Evolutionary conservation across 164 flowering plant genomes (phyloP).

Genomic region (Cinnamomum chago): DNA sequence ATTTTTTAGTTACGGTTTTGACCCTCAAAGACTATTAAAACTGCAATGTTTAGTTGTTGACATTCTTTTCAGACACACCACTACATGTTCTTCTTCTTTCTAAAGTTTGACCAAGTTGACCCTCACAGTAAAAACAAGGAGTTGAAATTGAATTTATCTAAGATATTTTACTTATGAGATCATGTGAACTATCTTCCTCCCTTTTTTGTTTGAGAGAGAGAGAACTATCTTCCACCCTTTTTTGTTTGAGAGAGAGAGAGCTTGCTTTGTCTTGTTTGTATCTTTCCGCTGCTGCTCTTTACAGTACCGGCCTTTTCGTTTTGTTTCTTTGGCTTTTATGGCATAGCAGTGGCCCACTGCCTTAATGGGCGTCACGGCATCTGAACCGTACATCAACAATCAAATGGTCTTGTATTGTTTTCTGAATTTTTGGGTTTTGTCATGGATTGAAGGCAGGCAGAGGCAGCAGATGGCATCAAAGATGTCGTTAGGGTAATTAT

Average conservation of each 20-base stretch:
- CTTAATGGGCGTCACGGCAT: background rate
- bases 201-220: background rate
- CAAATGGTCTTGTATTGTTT: background rate
- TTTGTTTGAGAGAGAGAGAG: background rate
- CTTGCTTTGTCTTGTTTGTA: background rate
- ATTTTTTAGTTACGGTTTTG: too few species aligned
- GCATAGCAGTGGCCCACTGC: background rate
- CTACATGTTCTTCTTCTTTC: background rate
- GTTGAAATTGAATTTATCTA: background rate
- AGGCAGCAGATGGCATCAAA: background rate
- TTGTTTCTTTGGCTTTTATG: background rate
- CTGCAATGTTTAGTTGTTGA: too few species aligned
- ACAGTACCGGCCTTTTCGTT: background rate
- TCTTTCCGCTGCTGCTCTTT: background rate
- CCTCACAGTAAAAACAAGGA: background rate
- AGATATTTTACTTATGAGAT: background rate
- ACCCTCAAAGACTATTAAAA: too few species aligned
- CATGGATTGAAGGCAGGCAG: background rate
- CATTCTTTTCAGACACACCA: too few species aligned
- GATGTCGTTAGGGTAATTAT: constrained; percentile 11
- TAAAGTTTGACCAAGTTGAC: background rate
- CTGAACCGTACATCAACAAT: background rate
- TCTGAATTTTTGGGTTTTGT: constrained; percentile 5
- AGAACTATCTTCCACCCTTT: too few species aligned
- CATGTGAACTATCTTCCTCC: background rate